Conservation (phyloP, 192 early-diverging fungal species). For the Lobosporangium transversale region DNA sequence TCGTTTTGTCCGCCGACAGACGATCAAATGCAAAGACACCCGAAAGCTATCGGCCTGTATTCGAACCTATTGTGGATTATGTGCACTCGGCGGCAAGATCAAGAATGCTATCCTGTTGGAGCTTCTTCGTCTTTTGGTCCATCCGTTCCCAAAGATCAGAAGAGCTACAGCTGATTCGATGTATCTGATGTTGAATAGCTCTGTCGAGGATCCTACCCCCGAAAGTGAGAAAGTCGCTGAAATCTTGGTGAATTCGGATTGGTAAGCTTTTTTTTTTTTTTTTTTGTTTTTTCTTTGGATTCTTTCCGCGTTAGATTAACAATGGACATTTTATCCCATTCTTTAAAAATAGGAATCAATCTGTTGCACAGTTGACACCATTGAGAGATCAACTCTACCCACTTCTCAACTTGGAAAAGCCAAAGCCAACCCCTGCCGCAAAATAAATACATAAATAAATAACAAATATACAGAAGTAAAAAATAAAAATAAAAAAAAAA, state of each 20-base stretch:
- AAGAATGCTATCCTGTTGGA: conserved; percentile 65
- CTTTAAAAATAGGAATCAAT: conserved; percentile 49
- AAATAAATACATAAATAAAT: not conserved
- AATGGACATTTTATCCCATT: conserved; percentile 1
- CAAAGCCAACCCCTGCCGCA: conserved; percentile 13
- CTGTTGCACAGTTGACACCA: conserved; percentile 56
- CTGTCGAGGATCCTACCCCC: conserved; percentile 58
- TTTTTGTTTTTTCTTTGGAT: conserved; percentile 7
- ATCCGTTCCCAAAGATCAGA: conserved; percentile 83
- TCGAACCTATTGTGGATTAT: conserved; percentile 68
- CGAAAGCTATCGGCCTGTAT: conserved; percentile 72
- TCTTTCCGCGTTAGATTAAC: no score
- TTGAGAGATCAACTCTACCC: conserved; percentile 58
- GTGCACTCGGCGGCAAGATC: conserved; percentile 48
- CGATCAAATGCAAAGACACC: conserved; percentile 57
- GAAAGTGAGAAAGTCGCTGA: conserved; percentile 66
- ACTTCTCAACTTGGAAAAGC: conserved; percentile 39
- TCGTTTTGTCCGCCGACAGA: conserved; percentile 29
- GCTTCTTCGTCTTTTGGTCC: conserved; percentile 71
- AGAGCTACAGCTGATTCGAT: conserved; percentile 75
- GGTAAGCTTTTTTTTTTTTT: conserved; percentile 56
- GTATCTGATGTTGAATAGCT: conserved; percentile 69
- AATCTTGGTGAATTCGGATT: conserved; percentile 71
- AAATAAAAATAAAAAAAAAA: conserved; percentile 1
- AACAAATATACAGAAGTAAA: not conserved